Evolutionary conservation across 2,329 filamentous ascomycete genomes (phyloP).

Genomic region (Cytospora mali): DNA sequence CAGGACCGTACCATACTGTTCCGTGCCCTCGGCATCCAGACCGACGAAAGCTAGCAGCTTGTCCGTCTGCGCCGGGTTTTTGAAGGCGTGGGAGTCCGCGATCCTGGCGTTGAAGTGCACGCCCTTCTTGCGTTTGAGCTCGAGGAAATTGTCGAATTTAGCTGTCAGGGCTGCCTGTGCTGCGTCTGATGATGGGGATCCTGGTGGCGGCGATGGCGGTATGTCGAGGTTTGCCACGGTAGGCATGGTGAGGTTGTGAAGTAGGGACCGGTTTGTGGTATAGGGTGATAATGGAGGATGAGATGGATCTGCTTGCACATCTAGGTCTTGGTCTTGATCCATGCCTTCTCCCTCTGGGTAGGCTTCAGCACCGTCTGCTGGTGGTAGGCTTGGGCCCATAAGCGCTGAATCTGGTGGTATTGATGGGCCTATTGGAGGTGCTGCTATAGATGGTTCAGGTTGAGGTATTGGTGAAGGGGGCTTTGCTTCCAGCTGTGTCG

Average conservation of each 20-base stretch:
- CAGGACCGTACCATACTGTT: slow-evolving; percentile 69
- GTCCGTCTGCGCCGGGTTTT: slow-evolving; percentile 72
- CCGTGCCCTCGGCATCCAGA: slow-evolving; percentile 42
- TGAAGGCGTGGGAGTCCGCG: slow-evolving; percentile 65
- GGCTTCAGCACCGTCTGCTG: slow-evolving; percentile 24
- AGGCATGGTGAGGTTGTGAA: slow-evolving; percentile 75
- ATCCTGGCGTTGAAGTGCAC: slow-evolving; percentile 79
- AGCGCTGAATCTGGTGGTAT: slow-evolving; percentile 2
- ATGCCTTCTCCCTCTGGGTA: slow-evolving; percentile 25
- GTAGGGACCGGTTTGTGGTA: slow-evolving; percentile 62
- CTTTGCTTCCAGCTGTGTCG: background rate
- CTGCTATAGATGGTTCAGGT: background rate
- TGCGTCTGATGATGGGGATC: slow-evolving; percentile 35
- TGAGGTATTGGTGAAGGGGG: slow-evolving; percentile 1
- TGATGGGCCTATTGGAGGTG: slow-evolving; percentile 5
- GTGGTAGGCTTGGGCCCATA: slow-evolving; percentile 28
- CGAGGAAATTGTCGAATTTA: slow-evolving; percentile 74
- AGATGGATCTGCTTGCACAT: background rate
- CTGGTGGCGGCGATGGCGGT: slow-evolving; percentile 69
- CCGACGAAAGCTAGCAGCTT: slow-evolving; percentile 73
- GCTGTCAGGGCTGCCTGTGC: slow-evolving; percentile 49
- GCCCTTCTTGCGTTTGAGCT: slow-evolving; percentile 70
- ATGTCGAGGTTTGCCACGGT: slow-evolving; percentile 72
- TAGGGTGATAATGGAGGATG: slow-evolving; percentile 62
- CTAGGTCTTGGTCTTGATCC: slow-evolving; percentile 14